A percentile compares a stretch with the other conserved stretches of the same genome.
phyloP scores from a whole-genome alignment of 2,329 filamentous ascomycete species.

The Aspergillus sp. region DNA sequence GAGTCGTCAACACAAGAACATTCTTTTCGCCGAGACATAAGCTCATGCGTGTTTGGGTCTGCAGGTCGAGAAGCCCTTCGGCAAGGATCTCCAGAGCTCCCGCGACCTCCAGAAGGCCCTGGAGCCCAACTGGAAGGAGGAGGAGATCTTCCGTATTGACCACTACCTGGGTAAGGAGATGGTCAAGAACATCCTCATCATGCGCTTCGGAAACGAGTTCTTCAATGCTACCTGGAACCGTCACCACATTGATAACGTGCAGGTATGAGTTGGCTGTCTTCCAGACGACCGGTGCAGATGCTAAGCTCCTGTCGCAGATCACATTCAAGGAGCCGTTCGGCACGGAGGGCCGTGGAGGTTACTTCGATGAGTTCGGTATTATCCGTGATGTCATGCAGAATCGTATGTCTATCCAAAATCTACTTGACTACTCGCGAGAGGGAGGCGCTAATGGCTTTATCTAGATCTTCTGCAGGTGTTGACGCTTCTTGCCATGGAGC shows the following conservation, averaged over 20 bases:
- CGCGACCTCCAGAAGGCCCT: slow-evolving; percentile 92
- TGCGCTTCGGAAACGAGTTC: slow-evolving; percentile 98
- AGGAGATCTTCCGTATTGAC: slow-evolving; percentile 98
- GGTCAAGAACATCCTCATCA: slow-evolving; percentile 99
- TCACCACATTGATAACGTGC: slow-evolving; percentile 98
- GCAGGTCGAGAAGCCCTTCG: slow-evolving; percentile 98
- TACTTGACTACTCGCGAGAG: not conserved
- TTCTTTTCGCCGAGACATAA: not conserved
- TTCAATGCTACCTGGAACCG: slow-evolving; percentile 98
- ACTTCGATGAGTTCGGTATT: slow-evolving; percentile 99
- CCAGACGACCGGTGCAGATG: not conserved
- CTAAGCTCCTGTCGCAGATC: slow-evolving; percentile 53
- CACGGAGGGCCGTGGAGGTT: slow-evolving; percentile 94
- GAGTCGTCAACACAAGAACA: slow-evolving; percentile 37
- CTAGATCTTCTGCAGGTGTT: slow-evolving; percentile 86
- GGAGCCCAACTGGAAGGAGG: slow-evolving; percentile 97
- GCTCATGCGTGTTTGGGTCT: slow-evolving; percentile 19
- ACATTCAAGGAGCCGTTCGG: slow-evolving; percentile 99
- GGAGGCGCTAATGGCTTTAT: slow-evolving; percentile 18
- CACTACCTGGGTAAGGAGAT: slow-evolving; percentile 99
- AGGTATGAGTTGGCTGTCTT: slow-evolving; percentile 48
- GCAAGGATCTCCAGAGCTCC: slow-evolving; percentile 92
- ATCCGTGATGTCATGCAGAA: slow-evolving; percentile 99
- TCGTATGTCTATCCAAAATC: slow-evolving; percentile 51
- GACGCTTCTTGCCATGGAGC: slow-evolving; percentile 95